A percentile compares a stretch with the other conserved stretches of the same genome.
Evolutionary conservation across 1,139 yeast genomes (phyloP).

Genomic region (Blastobotrys petasosporus): DNA sequence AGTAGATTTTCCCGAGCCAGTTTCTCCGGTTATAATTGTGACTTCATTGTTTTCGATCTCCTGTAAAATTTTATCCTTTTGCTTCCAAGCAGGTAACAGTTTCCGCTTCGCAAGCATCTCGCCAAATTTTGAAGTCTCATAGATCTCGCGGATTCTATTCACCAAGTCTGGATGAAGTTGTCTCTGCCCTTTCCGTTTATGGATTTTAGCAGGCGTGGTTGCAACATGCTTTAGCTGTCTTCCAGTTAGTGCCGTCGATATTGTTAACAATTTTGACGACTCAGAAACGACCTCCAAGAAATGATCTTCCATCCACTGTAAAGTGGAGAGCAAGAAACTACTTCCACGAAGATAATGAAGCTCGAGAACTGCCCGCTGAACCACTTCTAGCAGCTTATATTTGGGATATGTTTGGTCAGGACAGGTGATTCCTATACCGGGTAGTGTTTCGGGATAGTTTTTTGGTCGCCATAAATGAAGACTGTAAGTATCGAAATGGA

Average conservation of each 20-base stretch:
- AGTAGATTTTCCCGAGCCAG: constrained; percentile 94
- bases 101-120: constrained; percentile 43
- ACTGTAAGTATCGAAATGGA: background rate
- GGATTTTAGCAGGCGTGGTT: background rate
- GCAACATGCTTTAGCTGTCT: constrained; percentile 14
- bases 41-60: constrained; percentile 56
- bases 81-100: constrained; percentile 78
- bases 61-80: constrained; percentile 49
- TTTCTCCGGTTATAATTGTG: constrained; percentile 86
- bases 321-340: constrained; percentile 56
- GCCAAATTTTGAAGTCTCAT: constrained; percentile 25
- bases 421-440: constrained; percentile 11
- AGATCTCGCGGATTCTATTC: too few relatives aligned
- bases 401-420: constrained; percentile 46
- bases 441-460: constrained; percentile 9
- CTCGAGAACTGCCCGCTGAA: constrained; percentile 40
- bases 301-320: constrained; percentile 72
- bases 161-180: too few relatives aligned
- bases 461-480: constrained; percentile 5
- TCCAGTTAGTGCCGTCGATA: constrained; percentile 35
- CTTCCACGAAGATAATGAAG: constrained; percentile 53
- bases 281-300: constrained; percentile 51
- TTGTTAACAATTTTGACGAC: constrained; percentile 63
- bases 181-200: background rate
- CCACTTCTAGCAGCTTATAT: constrained; percentile 63